Evolutionary conservation across 2,329 filamentous ascomycete genomes (phyloP).

Genomic region (Colletotrichum tabaci): DNA sequence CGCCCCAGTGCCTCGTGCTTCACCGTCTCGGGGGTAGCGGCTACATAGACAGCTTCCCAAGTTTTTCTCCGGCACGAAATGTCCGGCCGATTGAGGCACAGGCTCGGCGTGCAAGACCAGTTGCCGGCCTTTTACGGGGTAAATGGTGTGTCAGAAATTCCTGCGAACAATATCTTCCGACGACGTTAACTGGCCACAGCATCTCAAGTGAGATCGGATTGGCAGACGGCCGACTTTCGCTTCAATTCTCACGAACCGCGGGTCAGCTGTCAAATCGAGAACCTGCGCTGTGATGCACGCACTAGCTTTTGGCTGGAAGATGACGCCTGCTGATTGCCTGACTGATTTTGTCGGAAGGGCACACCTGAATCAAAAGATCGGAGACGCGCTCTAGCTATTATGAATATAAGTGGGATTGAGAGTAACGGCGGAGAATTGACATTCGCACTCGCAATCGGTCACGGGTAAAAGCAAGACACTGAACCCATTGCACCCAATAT

Average conservation of each 20-base stretch:
- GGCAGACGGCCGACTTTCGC: constrained; percentile 9
- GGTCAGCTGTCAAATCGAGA: background rate
- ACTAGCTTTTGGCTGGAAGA: no score
- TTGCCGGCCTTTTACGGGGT: background rate
- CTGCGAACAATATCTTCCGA: background rate
- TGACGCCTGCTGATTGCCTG: no score
- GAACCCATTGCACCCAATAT: constrained; percentile 6
- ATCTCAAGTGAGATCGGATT: constrained; percentile 37
- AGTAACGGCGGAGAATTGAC: background rate
- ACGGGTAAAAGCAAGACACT: background rate
- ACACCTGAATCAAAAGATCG: background rate
- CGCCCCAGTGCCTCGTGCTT: constrained; percentile 23
- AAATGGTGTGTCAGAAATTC: background rate
- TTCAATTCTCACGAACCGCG: background rate
- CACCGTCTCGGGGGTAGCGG: background rate
- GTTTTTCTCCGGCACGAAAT: constrained; percentile 12
- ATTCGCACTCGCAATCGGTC: no score
- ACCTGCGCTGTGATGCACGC: background rate
- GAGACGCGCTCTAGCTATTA: no score
- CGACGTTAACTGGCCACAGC: constrained; percentile 7
- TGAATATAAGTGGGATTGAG: background rate
- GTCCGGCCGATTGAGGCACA: background rate
- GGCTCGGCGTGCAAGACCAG: background rate
- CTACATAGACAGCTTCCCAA: background rate
- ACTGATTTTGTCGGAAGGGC: background rate